Percentiles rank a stretch among this genome's conserved stretches.
Evolutionary conservation across 345 rosid genomes (phyloP).

Genomic region (Theobroma cacao): DNA sequence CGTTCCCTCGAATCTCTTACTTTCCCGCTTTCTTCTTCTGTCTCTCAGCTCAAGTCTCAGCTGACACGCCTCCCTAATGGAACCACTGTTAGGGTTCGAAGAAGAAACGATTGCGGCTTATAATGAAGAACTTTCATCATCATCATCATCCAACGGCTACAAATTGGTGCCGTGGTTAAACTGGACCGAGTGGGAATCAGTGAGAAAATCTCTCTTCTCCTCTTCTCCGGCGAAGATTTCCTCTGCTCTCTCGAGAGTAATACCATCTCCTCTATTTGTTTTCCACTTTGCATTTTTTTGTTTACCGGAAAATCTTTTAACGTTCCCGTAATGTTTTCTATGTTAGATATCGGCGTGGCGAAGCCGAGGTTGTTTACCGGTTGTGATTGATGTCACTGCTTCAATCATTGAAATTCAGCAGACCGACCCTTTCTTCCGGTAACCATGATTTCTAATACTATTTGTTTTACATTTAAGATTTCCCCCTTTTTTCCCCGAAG

Average conservation of each 20-base stretch:
- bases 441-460: not conserved
- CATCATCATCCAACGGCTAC: constrained; percentile 40
- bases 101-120: constrained; percentile 37
- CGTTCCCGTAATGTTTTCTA: not conserved
- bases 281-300: not conserved
- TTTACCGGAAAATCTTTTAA: not conserved
- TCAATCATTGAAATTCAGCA: constrained; percentile 73
- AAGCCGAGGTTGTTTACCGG: constrained; percentile 82
- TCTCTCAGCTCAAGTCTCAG: not conserved
- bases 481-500: not conserved
- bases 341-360: constrained; percentile 74
- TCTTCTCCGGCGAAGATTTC: constrained; percentile 47
- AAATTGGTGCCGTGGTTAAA: constrained; percentile 87
- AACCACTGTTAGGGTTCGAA: constrained; percentile 34
- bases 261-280: not conserved
- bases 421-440: constrained; percentile 75
- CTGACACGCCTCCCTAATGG: constrained; percentile 22
- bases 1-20: not conserved
- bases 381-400: constrained; percentile 78
- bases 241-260: constrained; percentile 70
- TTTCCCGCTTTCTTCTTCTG: not conserved
- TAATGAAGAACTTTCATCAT: constrained; percentile 26
- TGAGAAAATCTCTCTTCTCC: constrained; percentile 79
- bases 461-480: not conserved
- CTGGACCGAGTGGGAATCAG: constrained; percentile 90